phyloP scores from a whole-genome alignment of 306 rosid genomes.

The Myrica gale region DNA sequence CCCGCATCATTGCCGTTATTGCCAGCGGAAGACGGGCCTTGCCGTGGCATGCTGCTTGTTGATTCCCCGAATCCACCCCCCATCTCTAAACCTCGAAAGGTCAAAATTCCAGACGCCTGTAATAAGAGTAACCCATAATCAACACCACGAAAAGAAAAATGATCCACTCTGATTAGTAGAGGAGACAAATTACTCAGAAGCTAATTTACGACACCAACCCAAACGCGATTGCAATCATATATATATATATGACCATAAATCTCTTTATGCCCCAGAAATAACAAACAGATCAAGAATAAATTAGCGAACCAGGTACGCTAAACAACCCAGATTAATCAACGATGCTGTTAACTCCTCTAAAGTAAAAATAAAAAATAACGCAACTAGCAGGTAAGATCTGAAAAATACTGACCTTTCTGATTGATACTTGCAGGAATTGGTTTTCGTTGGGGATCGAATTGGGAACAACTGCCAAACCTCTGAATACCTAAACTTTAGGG shows the following conservation, averaged over 20 bases:
- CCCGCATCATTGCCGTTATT: slow-evolving; percentile 57
- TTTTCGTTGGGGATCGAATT: background rate
- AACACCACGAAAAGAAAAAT: background rate
- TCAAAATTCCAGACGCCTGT: slow-evolving; percentile 22
- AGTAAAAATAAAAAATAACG: background rate
- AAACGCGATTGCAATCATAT: background rate
- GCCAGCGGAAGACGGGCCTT: slow-evolving; percentile 51
- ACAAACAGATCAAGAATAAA: background rate
- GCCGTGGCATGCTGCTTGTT: slow-evolving; percentile 47
- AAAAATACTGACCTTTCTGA: background rate
- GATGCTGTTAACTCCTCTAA: background rate
- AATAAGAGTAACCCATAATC: background rate
- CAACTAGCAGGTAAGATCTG: background rate
- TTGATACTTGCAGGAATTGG: background rate
- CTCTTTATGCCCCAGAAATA: background rate
- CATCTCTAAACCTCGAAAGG: slow-evolving; percentile 37
- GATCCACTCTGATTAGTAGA: background rate
- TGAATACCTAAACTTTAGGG: background rate
- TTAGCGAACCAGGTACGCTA: background rate
- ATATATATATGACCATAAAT: background rate
- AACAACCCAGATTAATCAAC: background rate
- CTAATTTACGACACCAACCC: background rate
- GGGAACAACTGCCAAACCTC: no score
- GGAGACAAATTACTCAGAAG: background rate
- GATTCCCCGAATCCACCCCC: slow-evolving; percentile 68